Evolutionary conservation across 179 eudicot species (phyloP).

Genomic region (Spinacia oleracea): DNA sequence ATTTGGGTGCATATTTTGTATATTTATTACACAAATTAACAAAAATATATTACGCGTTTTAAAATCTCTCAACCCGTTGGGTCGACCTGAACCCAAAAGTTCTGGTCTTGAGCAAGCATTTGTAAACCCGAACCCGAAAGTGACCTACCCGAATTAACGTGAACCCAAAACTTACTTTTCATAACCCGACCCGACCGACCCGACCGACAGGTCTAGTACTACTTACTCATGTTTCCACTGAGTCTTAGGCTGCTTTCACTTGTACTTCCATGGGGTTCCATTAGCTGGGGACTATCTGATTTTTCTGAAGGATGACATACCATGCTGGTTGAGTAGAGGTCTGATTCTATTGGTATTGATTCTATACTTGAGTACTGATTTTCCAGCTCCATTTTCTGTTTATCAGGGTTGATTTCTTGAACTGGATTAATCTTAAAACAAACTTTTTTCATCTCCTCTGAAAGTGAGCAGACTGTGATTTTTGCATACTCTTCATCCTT

Average conservation of each 20-base stretch:
- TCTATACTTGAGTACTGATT: slow-evolving; percentile 11
- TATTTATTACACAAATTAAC: no score
- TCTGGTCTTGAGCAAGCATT: no score
- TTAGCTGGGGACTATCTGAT: slow-evolving; percentile 32
- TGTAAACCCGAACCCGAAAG: no score
- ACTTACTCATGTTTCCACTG: slow-evolving; percentile 24
- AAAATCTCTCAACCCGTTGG: no score
- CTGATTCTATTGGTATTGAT: slow-evolving; percentile 38
- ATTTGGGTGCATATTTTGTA: no score
- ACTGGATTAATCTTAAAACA: slow-evolving; percentile 31
- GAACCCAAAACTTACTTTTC: no score
- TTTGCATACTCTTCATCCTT: slow-evolving; percentile 43
- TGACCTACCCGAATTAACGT: no score
- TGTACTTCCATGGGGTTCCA: slow-evolving; percentile 40
- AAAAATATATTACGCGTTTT: no score
- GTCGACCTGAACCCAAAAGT: no score
- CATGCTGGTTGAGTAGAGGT: slow-evolving; percentile 55
- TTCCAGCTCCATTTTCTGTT: slow-evolving; percentile 18
- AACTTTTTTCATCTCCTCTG: slow-evolving; percentile 56
- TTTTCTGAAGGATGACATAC: slow-evolving; percentile 38
- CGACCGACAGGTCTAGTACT: no score
- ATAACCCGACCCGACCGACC: no score
- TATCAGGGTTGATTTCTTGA: slow-evolving; percentile 23
- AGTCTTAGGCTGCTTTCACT: slow-evolving; percentile 31
- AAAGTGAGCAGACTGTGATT: slow-evolving; percentile 52